Evolutionary conservation across 148 eudicot genomes (phyloP), one percentile per base, ranked within the genome.

Genomic region (Silene conica): DNA sequence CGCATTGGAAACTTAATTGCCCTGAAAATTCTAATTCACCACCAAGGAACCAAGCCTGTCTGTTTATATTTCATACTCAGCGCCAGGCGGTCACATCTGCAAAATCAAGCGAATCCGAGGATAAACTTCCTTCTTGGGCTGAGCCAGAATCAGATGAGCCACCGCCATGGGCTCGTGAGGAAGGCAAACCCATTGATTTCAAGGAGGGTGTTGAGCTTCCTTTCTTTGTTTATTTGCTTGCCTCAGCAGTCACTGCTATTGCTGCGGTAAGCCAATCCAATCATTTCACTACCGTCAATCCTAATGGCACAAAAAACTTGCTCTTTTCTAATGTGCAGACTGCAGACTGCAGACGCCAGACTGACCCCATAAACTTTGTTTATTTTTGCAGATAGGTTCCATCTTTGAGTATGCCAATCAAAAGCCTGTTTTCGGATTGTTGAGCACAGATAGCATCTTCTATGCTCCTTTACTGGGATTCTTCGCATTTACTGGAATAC

Each of bases 401-500:
- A 78, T 89, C 58, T 95, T 95, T 71, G 97, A 95, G 87, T 95
- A 92, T 73, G 80, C 78, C 65, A 95, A 92, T 84, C 88, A 90
- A 58, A 85, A 64, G 38, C 98, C 96, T 62, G 92, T 92, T 61
- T 95, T 95, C 76, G 98, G 98, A 78, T 81, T 95, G 56, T 54
- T 95, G 84, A 78, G 70, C 55, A 57, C 97, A 6, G 97, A 95
- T 75, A 95, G 98, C 75, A 22, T 87, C 21, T 87, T 95, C 76
- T 95, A 95, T 84, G 90, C 91, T 82, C 97, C 98, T 64, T 3
- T 95, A 72, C 96, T 95, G 57, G 96, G 98, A 10, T 92, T 95
- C 80, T 95, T 95, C 67, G 92, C 84, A 2, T 61, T 95, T 71
- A 92, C 97, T 55, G 98, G 98, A 72, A 74, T 95, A 52, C 98